phyloP scores from a whole-genome alignment of 202 grass and related monocot genomes.

The Zizania palustris region DNA sequence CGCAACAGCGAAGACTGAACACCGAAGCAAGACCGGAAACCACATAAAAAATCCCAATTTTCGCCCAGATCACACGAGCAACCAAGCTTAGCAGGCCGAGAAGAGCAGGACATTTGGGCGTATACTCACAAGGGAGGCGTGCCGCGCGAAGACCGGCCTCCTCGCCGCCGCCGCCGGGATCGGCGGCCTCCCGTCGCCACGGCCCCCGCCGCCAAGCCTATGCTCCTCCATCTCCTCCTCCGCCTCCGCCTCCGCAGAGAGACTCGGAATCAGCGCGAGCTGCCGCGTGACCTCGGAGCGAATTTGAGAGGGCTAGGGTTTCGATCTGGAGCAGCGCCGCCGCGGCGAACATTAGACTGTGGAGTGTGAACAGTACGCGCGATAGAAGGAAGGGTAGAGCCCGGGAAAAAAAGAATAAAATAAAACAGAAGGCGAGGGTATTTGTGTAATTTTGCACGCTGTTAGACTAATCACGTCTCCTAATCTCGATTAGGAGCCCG shows the following conservation, averaged over 20 bases:
- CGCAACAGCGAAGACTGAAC: background rate
- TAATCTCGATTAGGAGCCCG: background rate
- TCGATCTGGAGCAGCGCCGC: slow-evolving; percentile 14
- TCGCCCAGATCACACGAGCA: slow-evolving; percentile 29
- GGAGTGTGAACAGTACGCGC: slow-evolving; percentile 44
- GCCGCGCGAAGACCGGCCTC: slow-evolving; percentile 56
- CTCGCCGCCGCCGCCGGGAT: slow-evolving; percentile 53
- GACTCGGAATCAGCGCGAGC: slow-evolving; percentile 7
- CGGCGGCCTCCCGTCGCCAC: slow-evolving; percentile 53
- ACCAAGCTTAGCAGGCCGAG: background rate
- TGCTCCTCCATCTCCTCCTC: slow-evolving; percentile 60
- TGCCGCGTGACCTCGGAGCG: background rate
- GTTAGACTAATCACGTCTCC: background rate
- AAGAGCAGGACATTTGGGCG: slow-evolving; percentile 18
- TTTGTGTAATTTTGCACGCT: background rate
- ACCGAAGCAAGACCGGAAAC: slow-evolving; percentile 3
- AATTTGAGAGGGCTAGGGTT: slow-evolving; percentile 36
- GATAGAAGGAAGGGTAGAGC: too few species aligned
- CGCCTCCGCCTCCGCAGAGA: slow-evolving; percentile 28
- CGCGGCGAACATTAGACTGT: slow-evolving; percentile 25
- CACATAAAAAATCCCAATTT: slow-evolving; percentile 37
- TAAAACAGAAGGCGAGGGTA: background rate
- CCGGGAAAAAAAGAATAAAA: background rate
- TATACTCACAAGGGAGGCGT: slow-evolving; percentile 62
- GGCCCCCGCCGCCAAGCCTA: slow-evolving; percentile 31